phyloP scores from a whole-genome alignment of 495 filamentous ascomycete genomes.

The Beverwykella pulmonaria region DNA sequence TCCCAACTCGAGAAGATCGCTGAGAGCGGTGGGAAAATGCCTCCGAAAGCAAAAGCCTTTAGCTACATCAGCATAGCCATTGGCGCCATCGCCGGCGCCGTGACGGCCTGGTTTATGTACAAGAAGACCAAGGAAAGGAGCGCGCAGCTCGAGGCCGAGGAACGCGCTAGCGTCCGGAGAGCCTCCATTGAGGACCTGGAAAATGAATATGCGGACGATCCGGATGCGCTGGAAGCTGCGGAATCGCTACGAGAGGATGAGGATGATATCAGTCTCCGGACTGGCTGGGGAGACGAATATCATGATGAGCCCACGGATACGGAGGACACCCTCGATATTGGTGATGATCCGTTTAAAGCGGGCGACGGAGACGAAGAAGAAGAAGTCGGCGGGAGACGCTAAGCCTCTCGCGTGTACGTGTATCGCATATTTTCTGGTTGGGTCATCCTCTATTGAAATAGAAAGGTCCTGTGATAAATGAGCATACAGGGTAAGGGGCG shows the following conservation, averaged over 20 bases:
- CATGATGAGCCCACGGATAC: constrained; percentile 48
- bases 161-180: constrained; percentile 56
- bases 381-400: constrained; percentile 6
- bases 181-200: constrained; percentile 26
- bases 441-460: not conserved
- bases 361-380: constrained; percentile 44
- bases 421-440: not conserved
- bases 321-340: constrained; percentile 41
- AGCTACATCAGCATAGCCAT: constrained; percentile 83
- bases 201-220: constrained; percentile 47
- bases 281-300: constrained; percentile 45
- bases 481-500: not conserved
- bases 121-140: constrained; percentile 77
- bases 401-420: not conserved
- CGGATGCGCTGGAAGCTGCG: constrained; percentile 39
- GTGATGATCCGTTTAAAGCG: constrained; percentile 45
- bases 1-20: constrained; percentile 73
- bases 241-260: constrained; percentile 49
- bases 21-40: constrained; percentile 63
- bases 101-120: constrained; percentile 85
- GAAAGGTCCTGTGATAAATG: not conserved
- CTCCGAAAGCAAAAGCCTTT: constrained; percentile 64
- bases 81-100: constrained; percentile 67
- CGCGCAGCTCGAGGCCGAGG: constrained; percentile 80
- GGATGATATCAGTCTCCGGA: constrained; percentile 64